Evolutionary conservation across 1,284 basidiomycete species (phyloP).

Genomic region (Ustilago lituana): DNA sequence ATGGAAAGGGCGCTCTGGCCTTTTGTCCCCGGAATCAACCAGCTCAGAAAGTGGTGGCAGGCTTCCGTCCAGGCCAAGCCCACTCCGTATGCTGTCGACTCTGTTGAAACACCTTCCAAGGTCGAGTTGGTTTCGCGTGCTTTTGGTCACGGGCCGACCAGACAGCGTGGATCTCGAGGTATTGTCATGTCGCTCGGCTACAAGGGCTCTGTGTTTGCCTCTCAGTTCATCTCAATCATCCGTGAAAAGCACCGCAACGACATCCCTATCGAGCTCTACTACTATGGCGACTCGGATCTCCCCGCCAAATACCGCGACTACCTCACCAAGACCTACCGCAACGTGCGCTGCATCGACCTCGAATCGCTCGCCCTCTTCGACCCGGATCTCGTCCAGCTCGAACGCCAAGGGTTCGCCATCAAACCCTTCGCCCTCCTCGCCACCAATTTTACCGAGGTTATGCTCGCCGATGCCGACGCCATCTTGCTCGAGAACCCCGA

Average conservation of each 20-base stretch:
- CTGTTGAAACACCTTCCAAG: neutral
- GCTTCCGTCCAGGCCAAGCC: slow-evolving; percentile 37
- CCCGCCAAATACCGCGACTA: slow-evolving; percentile 43
- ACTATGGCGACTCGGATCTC: slow-evolving; percentile 54
- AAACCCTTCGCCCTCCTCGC: slow-evolving; percentile 50
- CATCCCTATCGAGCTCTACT: slow-evolving; percentile 51
- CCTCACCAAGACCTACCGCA: slow-evolving; percentile 33
- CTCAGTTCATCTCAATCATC: slow-evolving; percentile 47
- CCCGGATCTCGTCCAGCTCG: slow-evolving; percentile 38
- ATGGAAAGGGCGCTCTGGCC: slow-evolving; percentile 50
- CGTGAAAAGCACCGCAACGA: slow-evolving; percentile 40
- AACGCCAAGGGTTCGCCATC: slow-evolving; percentile 48
- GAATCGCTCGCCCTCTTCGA: slow-evolving; percentile 44
- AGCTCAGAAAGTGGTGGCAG: slow-evolving; percentile 40
- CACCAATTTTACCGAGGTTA: slow-evolving; percentile 53
- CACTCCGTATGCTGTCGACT: slow-evolving; percentile 5
- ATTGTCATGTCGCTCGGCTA: slow-evolving; percentile 52
- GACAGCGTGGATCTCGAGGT: slow-evolving; percentile 20
- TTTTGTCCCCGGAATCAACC: slow-evolving; percentile 48
- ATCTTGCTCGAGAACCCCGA: slow-evolving; percentile 44
- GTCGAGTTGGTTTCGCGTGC: slow-evolving; percentile 14
- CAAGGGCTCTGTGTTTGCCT: slow-evolving; percentile 42
- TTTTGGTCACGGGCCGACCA: slow-evolving; percentile 4
- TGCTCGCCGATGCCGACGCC: slow-evolving; percentile 48
- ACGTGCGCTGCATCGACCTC: slow-evolving; percentile 44